Conservation (phyloP, 345 rosid species). For the Brassica incana region DNA sequence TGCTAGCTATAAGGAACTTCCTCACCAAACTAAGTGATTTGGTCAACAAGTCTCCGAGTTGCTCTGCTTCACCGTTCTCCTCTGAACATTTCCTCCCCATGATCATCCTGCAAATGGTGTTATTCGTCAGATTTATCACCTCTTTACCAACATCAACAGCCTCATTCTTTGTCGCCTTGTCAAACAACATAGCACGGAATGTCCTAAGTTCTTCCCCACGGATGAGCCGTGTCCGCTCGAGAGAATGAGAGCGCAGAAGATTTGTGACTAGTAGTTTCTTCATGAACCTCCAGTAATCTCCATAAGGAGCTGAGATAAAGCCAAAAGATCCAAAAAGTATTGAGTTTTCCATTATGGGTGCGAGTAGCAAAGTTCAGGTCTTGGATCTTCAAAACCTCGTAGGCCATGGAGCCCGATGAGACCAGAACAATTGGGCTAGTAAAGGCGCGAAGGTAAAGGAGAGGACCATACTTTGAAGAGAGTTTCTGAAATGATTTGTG, state of each 20-base stretch:
- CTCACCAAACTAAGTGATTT: conserved; percentile 28
- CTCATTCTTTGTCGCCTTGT: conserved; percentile 32
- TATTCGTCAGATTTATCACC: conserved; percentile 41
- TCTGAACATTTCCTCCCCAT: conserved; percentile 45
- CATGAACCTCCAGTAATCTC: conserved; percentile 53
- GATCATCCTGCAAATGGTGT: conserved; percentile 43
- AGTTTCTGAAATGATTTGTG: conserved; percentile 38
- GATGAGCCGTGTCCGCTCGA: conserved; percentile 27
- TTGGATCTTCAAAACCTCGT: conserved; percentile 41
- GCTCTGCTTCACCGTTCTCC: conserved; percentile 43
- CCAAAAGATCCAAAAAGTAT: conserved; percentile 32
- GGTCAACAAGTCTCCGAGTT: conserved; percentile 30
- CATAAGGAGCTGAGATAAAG: conserved; percentile 39
- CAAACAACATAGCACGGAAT: conserved; percentile 29
- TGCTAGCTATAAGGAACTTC: conserved; percentile 35
- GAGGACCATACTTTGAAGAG: conserved; percentile 40
- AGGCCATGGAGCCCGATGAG: conserved; percentile 41
- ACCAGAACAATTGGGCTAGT: conserved; percentile 35
- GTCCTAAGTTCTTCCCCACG: conserved; percentile 38
- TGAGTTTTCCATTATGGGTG: conserved; percentile 22
- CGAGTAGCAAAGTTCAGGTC: conserved; percentile 34
- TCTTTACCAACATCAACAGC: conserved; percentile 37
- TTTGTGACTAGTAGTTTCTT: conserved; percentile 45
- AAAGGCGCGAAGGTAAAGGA: conserved; percentile 42
- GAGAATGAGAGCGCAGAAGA: conserved; percentile 37